A percentile compares a stretch with the other conserved stretches of the same genome.
Evolutionary conservation across 2,329 filamentous ascomycete species (phyloP).

Genomic region (Ceratocystis papillata): DNA sequence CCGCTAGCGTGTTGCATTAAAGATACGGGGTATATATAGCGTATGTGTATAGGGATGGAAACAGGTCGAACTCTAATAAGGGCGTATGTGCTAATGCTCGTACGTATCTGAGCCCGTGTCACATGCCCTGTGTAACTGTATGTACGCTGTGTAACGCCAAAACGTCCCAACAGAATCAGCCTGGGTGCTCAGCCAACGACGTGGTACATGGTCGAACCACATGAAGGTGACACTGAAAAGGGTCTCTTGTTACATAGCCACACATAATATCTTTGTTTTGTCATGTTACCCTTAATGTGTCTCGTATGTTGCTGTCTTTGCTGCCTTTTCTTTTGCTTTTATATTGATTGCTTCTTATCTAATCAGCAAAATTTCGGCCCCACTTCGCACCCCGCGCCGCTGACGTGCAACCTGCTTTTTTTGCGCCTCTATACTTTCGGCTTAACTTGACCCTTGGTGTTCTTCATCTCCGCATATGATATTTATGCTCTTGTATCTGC

Average conservation of each 20-base stretch:
- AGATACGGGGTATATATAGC: too few relatives aligned
- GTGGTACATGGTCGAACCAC: too few relatives aligned
- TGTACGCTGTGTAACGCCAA: not conserved
- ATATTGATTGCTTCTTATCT: not conserved
- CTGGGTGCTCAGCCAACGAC: too few relatives aligned
- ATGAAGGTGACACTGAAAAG: too few relatives aligned
- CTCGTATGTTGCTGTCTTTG: not conserved
- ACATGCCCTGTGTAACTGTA: not conserved
- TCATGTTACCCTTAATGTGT: not conserved
- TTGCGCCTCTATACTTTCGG: not conserved
- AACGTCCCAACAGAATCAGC: too few relatives aligned
- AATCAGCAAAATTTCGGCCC: slow-evolving; percentile 12
- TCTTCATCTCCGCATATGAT: not conserved
- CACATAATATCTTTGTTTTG: not conserved
- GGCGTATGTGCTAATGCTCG: not conserved
- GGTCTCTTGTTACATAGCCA: too few relatives aligned
- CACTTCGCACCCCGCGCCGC: slow-evolving; percentile 3
- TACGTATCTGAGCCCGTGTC: not conserved
- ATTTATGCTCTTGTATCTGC: too few relatives aligned
- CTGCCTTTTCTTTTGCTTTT: not conserved
- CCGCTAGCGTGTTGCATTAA: too few relatives aligned
- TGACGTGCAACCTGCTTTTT: not conserved
- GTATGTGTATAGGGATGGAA: too few relatives aligned
- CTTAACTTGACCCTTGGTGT: not conserved
- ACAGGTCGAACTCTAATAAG: not conserved